Percentiles rank a stretch among this genome's conserved stretches.
phyloP scores from a whole-genome alignment of 2,329 filamentous ascomycete species.

The Fonsecaea pugnacius region DNA sequence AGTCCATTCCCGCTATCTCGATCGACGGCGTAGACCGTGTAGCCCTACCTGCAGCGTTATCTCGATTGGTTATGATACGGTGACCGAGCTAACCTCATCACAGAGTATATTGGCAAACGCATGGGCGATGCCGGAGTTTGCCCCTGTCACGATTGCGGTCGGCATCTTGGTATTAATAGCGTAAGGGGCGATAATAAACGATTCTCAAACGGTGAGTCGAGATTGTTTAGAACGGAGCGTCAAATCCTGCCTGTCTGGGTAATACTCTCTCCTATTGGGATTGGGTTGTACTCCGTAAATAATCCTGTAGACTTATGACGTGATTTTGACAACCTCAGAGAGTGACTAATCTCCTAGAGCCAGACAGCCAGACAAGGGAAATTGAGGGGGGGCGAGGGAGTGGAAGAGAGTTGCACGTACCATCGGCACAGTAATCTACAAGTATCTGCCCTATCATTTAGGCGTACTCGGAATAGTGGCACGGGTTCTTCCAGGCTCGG shows the following conservation, averaged over 20 bases:
- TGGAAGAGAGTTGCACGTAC: too few species aligned
- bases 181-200: not conserved
- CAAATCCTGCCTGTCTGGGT: not conserved
- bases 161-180: slow-evolving; percentile 38
- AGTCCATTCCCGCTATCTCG: slow-evolving; percentile 30
- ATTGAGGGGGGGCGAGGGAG: not conserved
- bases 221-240: not conserved
- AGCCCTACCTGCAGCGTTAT: slow-evolving; percentile 35
- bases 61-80: not conserved
- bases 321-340: not conserved
- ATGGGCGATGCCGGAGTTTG: slow-evolving; percentile 49
- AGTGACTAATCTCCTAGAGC: not conserved
- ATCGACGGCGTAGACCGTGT: slow-evolving; percentile 36
- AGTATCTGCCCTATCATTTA: too few species aligned
- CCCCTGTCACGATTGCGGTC: slow-evolving; percentile 49
- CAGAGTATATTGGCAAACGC: slow-evolving; percentile 40
- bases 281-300: not conserved
- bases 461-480: too few species aligned
- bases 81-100: slow-evolving; percentile 33
- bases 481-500: not conserved
- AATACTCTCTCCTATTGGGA: not conserved
- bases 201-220: not conserved
- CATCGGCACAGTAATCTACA: too few species aligned
- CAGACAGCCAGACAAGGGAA: not conserved
- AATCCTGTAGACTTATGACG: not conserved